phyloP scores from a whole-genome alignment of 1,139 yeast genomes.

The Yamadazyma spencermartinsiae region DNA sequence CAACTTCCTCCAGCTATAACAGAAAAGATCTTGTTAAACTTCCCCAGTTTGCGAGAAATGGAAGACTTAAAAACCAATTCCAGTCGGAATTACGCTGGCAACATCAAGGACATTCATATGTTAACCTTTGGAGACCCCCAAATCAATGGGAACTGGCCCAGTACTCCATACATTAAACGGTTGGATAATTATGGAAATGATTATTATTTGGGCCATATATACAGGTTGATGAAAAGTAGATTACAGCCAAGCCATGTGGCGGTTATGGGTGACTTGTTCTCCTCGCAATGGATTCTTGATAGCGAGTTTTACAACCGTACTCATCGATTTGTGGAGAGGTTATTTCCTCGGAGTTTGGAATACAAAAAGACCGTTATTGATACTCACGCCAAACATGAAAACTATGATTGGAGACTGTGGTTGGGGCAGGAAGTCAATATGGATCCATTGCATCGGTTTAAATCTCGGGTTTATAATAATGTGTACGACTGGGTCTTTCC shows the following conservation, averaged over 20 bases:
- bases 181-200: conserved; percentile 90
- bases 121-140: conserved; percentile 95
- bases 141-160: conserved; percentile 80
- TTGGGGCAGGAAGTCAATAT: conserved; percentile 37
- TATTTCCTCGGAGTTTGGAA: conserved; percentile 55
- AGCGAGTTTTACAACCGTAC: conserved; percentile 82
- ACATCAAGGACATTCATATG: conserved; percentile 54
- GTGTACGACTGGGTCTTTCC: conserved; percentile 64
- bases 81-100: conserved; percentile 9
- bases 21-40: conserved; percentile 29
- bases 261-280: conserved; percentile 88
- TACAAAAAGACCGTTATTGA: conserved; percentile 52
- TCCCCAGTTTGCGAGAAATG: conserved; percentile 27
- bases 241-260: conserved; percentile 78
- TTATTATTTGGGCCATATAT: conserved; percentile 81
- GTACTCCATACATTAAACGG: conserved; percentile 70
- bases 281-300: conserved; percentile 95
- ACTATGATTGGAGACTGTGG: conserved; percentile 56
- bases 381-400: conserved; percentile 44
- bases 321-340: conserved; percentile 62
- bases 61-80: conserved; percentile 11
- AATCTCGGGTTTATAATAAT: conserved; percentile 55
- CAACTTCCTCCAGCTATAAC: conserved; percentile 22
- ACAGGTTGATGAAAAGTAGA: conserved; percentile 58
- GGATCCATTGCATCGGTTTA: conserved; percentile 43